phyloP scores from a whole-genome alignment of 306 rosid genomes.

The Abrus pulchellus region DNA sequence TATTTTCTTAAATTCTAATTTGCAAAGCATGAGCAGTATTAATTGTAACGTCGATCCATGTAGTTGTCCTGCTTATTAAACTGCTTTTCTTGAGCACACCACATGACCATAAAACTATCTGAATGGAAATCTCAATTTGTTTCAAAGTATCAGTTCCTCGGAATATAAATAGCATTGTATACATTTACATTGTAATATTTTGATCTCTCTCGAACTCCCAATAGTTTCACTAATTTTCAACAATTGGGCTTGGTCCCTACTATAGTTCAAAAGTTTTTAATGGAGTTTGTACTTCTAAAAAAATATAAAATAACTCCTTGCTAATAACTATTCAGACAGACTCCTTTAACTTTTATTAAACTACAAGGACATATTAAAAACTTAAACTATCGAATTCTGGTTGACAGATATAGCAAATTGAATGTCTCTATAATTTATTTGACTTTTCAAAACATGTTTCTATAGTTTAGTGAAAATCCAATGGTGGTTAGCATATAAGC shows the following conservation, averaged over 20 bases:
- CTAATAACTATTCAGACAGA: too few species aligned
- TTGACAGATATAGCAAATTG: too few species aligned
- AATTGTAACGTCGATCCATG: constrained; percentile 14
- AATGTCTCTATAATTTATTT: too few species aligned
- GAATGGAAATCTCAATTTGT: constrained; percentile 3
- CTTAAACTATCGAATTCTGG: too few species aligned
- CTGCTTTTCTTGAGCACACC: background rate
- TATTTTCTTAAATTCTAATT: background rate
- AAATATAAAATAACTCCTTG: background rate
- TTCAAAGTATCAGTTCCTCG: constrained; percentile 6
- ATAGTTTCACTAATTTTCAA: too few species aligned
- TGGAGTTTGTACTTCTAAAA: background rate
- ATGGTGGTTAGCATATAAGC: too few species aligned
- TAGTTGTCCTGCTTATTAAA: constrained; percentile 21
- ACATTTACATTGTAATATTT: background rate
- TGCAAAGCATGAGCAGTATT: constrained; percentile 13
- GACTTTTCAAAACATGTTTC: too few species aligned
- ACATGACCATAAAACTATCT: background rate
- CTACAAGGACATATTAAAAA: too few species aligned
- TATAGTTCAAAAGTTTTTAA: background rate
- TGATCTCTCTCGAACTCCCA: too few species aligned
- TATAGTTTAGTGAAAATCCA: too few species aligned
- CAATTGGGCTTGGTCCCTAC: too few species aligned
- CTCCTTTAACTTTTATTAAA: too few species aligned
- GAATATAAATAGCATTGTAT: constrained; percentile 9